Conservation (phyloP, 2,329 filamentous ascomycete species). For the Diaporthe sp. region DNA sequence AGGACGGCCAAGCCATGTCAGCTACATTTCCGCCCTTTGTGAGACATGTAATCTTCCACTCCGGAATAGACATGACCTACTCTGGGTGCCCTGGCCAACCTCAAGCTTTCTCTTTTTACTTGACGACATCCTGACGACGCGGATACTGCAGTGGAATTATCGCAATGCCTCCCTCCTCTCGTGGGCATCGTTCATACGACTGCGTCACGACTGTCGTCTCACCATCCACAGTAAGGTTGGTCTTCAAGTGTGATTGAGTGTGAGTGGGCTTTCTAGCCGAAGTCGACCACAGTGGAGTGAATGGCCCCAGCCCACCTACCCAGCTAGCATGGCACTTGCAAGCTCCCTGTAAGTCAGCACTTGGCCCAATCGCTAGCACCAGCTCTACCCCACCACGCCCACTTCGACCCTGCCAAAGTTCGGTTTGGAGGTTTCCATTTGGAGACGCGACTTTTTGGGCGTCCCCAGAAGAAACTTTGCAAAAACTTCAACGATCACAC, state of each 20-base stretch:
- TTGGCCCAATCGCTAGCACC: constrained; percentile 42
- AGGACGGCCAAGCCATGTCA: constrained; percentile 5
- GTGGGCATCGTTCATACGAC: not conserved
- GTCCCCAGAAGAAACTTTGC: constrained; percentile 38
- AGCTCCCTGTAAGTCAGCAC: constrained; percentile 34
- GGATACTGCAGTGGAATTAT: not conserved
- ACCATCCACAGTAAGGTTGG: not conserved
- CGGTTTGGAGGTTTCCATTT: constrained; percentile 31
- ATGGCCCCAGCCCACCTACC: not conserved
- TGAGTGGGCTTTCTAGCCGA: not conserved
- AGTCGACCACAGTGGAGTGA: not conserved
- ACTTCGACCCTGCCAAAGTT: constrained; percentile 37
- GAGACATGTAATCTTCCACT: constrained; percentile 34
- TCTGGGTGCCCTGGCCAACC: constrained; percentile 48
- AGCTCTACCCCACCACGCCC: constrained; percentile 39
- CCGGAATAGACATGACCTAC: constrained; percentile 48
- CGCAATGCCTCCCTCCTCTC: not conserved
- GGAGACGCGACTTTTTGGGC: constrained; percentile 38
- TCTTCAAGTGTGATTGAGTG: not conserved
- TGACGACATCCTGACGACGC: constrained; percentile 44
- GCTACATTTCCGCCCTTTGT: not conserved
- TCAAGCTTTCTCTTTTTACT: constrained; percentile 58
- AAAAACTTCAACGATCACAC: constrained; percentile 36
- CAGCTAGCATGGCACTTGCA: constrained; percentile 2
- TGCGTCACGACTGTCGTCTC: not conserved